Evolutionary conservation across 2,329 filamentous ascomycete genomes (phyloP), one percentile per base, ranked within the genome.

Genomic region (Nothopassalora personata): DNA sequence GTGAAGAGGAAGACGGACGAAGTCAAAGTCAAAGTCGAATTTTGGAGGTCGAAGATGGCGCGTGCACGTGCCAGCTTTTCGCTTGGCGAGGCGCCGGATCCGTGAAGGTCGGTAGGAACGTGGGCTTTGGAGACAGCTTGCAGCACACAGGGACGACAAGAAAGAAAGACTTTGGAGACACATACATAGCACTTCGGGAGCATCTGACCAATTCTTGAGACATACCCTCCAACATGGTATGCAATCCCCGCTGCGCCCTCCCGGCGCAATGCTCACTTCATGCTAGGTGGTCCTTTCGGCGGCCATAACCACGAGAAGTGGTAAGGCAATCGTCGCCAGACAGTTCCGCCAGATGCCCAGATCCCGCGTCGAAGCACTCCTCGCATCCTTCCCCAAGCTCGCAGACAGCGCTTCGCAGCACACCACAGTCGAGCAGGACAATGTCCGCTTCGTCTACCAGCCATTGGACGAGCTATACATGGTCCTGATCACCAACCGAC

Each of bases 401-500:
- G 92, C 94, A 71, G 92, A 97, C 76, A 91, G 90, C 63, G 90
- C 92, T 62, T 97, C 91, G 54, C 94, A 99, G 77, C 94, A 99
- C 77, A 99, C 94, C 30, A 99, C 90, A 5, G 92, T 97, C 70
- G 94, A 99, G 78, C 92, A 97, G 78, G 95, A 99, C 80, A 97
- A 96, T 80, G 94, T 99, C 72, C 93, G 94, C 79, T 99, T 97
- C 74, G 94, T 99, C 60, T 99, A 99, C 81, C 94, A 99, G 76
- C 95, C 94, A 61, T 84, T 99, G 65, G 95, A 99, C 79, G 95
- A 99, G 81, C 87, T 99, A 65, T 99, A 99, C 84, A 97, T 99
- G 86, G 93, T 99, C 66, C 86, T 99, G 72, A 97, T 99, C 78
- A 99, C 95, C 76, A 99, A 99, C 82, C 89, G 91, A 70, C 94